A percentile compares a stretch with the other conserved stretches of the same genome.
Evolutionary conservation across 805 yeast genomes (phyloP).

Genomic region (Metschnikowia cubensis): DNA sequence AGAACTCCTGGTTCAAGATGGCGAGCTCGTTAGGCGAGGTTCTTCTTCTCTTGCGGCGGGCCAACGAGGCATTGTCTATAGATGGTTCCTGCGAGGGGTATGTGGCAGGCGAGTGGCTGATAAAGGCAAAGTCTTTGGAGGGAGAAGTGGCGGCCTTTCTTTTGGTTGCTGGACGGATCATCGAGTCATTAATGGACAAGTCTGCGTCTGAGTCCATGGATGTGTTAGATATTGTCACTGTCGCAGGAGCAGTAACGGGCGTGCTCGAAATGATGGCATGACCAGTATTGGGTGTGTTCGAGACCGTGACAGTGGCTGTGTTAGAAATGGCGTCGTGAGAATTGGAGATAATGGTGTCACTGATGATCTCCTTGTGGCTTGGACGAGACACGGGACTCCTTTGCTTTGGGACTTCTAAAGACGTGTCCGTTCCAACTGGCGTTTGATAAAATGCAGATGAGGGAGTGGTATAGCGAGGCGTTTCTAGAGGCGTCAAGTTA

Average conservation of each 20-base stretch:
- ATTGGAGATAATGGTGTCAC: no score
- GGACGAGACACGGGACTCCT: neutral
- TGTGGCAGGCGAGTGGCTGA: slow-evolving; percentile 87
- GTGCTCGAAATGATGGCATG: no score
- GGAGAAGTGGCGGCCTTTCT: slow-evolving; percentile 20
- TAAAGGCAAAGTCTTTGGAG: slow-evolving; percentile 65
- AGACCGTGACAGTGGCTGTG: no score
- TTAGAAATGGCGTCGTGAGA: no score
- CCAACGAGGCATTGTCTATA: slow-evolving; percentile 87
- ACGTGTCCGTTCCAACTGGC: neutral
- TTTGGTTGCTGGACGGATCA: slow-evolving; percentile 21
- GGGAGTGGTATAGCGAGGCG: slow-evolving; percentile 12
- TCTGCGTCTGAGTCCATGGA: slow-evolving; percentile 14
- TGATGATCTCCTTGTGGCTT: no score
- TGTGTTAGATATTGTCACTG: neutral
- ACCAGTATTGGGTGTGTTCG: no score
- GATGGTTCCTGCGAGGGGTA: slow-evolving; percentile 78
- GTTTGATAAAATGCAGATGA: neutral
- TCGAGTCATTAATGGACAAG: slow-evolving; percentile 8
- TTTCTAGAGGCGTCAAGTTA: slow-evolving; percentile 18
- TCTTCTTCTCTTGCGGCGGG: slow-evolving; percentile 92
- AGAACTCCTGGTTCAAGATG: slow-evolving; percentile 77
- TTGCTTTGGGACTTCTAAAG: neutral
- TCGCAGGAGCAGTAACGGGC: no score
- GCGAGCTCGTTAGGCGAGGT: slow-evolving; percentile 85